Evolutionary conservation across 495 filamentous ascomycete species (phyloP).

Genomic region (Podospora bellae-mahoneyi): DNA sequence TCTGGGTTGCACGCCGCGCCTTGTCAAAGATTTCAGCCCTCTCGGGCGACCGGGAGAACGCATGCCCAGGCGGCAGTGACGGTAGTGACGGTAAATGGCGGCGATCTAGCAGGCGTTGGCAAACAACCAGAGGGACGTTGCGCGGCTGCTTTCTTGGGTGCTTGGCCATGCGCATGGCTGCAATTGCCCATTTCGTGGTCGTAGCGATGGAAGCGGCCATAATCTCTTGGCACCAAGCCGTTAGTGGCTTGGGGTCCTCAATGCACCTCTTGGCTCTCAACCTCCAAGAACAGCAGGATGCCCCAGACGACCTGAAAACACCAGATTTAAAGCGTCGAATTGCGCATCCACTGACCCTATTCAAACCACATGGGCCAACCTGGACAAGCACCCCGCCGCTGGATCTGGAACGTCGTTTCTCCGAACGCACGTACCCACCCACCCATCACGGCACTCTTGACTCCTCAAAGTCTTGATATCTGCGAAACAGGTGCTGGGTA

Average conservation of each 20-base stretch:
- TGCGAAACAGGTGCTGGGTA: not conserved
- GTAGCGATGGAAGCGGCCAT: not conserved
- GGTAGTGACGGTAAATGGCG: not conserved
- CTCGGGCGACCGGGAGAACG: constrained; percentile 8
- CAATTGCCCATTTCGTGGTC: not conserved
- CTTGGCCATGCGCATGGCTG: constrained; percentile 2
- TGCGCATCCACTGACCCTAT: not conserved
- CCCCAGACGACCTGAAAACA: not conserved
- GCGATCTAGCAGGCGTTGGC: not conserved
- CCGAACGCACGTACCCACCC: not conserved
- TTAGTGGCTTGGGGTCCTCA: not conserved
- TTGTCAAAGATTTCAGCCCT: constrained; percentile 2
- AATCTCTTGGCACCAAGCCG: not conserved
- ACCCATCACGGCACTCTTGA: not conserved
- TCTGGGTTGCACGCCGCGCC: not conserved
- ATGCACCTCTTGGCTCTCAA: not conserved
- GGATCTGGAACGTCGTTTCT: not conserved
- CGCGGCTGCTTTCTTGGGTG: not conserved
- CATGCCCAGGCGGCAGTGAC: constrained; percentile 11
- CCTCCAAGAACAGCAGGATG: not conserved
- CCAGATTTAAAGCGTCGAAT: not conserved
- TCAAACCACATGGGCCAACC: constrained; percentile 1
- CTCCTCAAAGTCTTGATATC: not conserved
- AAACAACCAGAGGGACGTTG: constrained; percentile 2
- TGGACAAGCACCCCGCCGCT: not conserved